These are phyloP conservation scores for Withania somnifera DNA, from an alignment of 305 asterid genomes.

Conservation along the genomic window DNA sequence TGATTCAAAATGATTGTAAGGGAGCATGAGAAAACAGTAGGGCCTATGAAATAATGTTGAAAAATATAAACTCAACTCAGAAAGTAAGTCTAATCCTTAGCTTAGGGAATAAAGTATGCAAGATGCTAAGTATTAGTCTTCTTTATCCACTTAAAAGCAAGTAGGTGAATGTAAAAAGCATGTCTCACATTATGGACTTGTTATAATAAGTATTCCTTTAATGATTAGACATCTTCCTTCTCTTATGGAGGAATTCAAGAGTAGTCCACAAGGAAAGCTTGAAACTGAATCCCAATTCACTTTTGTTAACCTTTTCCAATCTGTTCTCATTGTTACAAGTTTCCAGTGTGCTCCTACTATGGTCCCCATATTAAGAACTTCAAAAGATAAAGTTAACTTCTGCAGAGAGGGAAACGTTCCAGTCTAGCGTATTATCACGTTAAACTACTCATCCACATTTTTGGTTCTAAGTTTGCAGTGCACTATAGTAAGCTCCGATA, in stretches of 20 bases:
- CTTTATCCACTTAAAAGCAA: background rate
- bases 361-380: background rate
- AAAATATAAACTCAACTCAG: background rate
- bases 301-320: background rate
- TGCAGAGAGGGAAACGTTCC: background rate
- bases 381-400: background rate
- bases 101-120: background rate
- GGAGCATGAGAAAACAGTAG: constrained; percentile 3
- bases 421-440: background rate
- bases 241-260: background rate
- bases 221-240: background rate
- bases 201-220: background rate
- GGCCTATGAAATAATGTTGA: background rate
- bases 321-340: too few species aligned
- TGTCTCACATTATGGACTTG: background rate
- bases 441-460: background rate
- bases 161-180: constrained; percentile 2
- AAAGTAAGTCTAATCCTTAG: background rate
- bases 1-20: constrained; percentile 6
- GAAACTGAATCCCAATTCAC: background rate
- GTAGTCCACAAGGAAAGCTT: background rate
- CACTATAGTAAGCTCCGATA: background rate
- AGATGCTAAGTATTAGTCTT: background rate
- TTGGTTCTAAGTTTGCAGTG: background rate
- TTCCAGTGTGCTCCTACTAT: background rate